A percentile compares a stretch with the other conserved stretches of the same genome.
Conservation (phyloP, 352 stramenopile genomes). For the Albugo laibachii region DNA sequence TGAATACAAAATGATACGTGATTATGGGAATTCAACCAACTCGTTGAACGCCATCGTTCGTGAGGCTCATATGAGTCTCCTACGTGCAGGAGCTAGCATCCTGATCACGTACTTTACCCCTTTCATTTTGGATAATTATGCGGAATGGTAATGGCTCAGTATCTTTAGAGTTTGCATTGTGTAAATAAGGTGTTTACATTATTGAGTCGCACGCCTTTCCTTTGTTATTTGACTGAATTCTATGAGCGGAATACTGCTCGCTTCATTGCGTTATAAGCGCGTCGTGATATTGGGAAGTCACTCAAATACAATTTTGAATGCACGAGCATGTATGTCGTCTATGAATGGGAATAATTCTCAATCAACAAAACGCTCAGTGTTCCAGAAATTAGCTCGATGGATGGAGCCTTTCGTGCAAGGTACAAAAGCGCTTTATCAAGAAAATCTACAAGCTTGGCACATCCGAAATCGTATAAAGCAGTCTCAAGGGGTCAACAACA, state of each 20-base stretch:
- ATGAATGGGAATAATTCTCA: conserved; percentile 1
- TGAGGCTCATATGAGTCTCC: conserved; percentile 54
- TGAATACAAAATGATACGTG: conserved; percentile 99
- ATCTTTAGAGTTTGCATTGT: too few species aligned
- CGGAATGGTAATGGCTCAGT: conserved; percentile 65
- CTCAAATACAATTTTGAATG: too few species aligned
- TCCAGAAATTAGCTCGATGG: conserved; percentile 69
- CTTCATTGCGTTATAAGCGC: too few species aligned
- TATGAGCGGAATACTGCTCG: too few species aligned
- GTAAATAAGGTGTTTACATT: too few species aligned
- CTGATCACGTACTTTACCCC: conserved; percentile 97
- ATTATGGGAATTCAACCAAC: conserved; percentile 67
- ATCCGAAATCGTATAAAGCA: conserved; percentile 37
- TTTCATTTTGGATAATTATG: conserved; percentile 68
- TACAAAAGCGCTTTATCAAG: conserved; percentile 38
- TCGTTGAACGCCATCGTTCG: conserved; percentile 72
- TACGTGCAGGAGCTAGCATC: conserved; percentile 89
- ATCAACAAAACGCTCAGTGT: conserved; percentile 26
- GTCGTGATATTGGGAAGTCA: too few species aligned
- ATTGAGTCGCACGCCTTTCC: too few species aligned
- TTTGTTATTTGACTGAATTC: too few species aligned
- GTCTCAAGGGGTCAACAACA: conserved; percentile 3
- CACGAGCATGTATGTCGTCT: too few species aligned
- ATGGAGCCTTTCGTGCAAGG: conserved; percentile 59
- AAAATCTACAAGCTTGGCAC: conserved; percentile 64